These are phyloP conservation scores for Fusarium chuoi DNA, from an alignment of 2,329 filamentous ascomycete species.

Conservation along the genomic window DNA sequence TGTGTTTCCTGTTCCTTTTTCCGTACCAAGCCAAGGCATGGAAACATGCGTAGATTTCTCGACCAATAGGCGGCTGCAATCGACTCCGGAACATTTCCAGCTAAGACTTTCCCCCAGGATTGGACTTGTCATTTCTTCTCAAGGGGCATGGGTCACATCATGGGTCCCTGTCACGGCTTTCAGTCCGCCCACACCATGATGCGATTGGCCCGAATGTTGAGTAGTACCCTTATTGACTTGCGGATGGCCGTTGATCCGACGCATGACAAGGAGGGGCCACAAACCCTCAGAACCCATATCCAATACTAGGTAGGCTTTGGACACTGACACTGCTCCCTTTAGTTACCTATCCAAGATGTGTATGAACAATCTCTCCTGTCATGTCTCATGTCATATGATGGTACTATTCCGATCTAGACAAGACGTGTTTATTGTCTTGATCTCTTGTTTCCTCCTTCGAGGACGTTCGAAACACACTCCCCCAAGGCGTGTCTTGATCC, in stretches of 20 bases:
- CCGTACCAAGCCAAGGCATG: neutral
- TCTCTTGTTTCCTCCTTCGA: conserved; percentile 3
- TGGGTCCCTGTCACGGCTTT: conserved; percentile 14
- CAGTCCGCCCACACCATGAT: neutral
- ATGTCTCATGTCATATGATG: conserved; percentile 12
- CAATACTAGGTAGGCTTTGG: neutral
- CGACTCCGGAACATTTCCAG: conserved; percentile 24
- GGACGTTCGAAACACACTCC: neutral
- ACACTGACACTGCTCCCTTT: neutral
- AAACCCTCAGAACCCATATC: neutral
- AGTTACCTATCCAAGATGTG: neutral
- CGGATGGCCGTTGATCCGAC: conserved; percentile 29
- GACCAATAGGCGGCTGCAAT: conserved; percentile 12
- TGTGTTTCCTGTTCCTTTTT: conserved; percentile 13
- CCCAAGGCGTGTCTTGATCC: conserved; percentile 9
- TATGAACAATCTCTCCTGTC: conserved; percentile 6
- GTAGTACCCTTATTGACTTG: conserved; percentile 10
- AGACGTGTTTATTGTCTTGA: neutral
- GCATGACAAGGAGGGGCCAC: conserved; percentile 1
- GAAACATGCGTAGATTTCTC: conserved; percentile 6
- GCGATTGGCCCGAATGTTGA: conserved; percentile 10
- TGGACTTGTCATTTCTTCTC: conserved; percentile 25
- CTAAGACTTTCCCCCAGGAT: conserved; percentile 12
- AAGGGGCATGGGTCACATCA: conserved; percentile 20
- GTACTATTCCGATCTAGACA: conserved; percentile 21